Percentiles rank a stretch among this genome's conserved stretches.
phyloP scores from a whole-genome alignment of 192 early-diverging fungal species.

The Linnemannia zychae region DNA sequence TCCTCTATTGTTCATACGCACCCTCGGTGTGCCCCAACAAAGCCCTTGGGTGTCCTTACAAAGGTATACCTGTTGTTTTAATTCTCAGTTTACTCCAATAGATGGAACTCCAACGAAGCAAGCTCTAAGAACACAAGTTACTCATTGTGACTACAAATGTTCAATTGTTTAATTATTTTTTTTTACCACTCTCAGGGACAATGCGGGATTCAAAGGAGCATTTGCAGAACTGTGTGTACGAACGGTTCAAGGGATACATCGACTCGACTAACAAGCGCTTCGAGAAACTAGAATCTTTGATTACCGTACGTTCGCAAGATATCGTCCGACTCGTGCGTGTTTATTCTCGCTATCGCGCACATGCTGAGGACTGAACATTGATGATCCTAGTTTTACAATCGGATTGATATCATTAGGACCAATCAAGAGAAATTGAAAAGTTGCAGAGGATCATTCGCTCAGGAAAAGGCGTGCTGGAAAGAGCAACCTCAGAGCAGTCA shows the following conservation, averaged over 20 bases:
- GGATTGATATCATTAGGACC: conserved; percentile 13
- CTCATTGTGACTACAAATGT: neutral
- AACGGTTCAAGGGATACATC: conserved; percentile 65
- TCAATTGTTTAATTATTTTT: neutral
- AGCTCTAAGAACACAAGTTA: neutral
- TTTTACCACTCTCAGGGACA: conserved; percentile 42
- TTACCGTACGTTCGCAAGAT: conserved; percentile 34
- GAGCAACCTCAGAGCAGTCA: neutral
- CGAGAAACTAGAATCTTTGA: conserved; percentile 51
- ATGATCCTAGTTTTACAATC: neutral
- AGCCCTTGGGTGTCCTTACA: conserved; percentile 65
- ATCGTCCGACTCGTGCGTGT: too few relatives aligned
- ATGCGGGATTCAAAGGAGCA: conserved; percentile 56
- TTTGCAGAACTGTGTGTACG: conserved; percentile 65
- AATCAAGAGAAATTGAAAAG: conserved; percentile 45
- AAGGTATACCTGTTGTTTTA: conserved; percentile 25
- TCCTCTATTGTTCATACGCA: conserved; percentile 61
- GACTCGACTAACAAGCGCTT: conserved; percentile 56
- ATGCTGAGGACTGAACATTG: too few relatives aligned
- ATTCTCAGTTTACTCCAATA: neutral
- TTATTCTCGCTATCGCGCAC: neutral
- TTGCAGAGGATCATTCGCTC: conserved; percentile 48
- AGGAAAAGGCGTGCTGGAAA: conserved; percentile 40
- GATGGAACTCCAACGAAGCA: neutral
- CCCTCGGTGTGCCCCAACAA: conserved; percentile 61